A percentile compares a stretch with the other conserved stretches of the same genome.
phyloP scores from a whole-genome alignment of 352 stramenopile genomes.

The Pythium phragmiticola region DNA sequence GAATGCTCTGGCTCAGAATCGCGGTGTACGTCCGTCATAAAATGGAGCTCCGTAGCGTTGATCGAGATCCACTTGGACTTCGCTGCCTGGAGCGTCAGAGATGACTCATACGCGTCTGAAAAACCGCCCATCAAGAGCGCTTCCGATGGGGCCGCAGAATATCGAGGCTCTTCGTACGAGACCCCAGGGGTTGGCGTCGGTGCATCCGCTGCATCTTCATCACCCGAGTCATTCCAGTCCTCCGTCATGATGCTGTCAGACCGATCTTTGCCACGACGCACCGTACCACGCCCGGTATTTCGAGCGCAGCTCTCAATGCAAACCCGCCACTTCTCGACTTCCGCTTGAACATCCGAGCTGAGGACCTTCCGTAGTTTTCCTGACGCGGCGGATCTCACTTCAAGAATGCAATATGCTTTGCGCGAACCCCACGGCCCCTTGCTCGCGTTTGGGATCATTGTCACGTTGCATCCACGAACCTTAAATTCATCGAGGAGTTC shows the following conservation, averaged over 20 bases:
- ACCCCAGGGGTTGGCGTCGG: not conserved
- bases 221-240: conserved; percentile 26
- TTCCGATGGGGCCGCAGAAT: conserved; percentile 31
- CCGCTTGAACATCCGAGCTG: conserved; percentile 49
- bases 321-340: conserved; percentile 72
- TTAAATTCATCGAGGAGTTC: conserved; percentile 71
- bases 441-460: conserved; percentile 48
- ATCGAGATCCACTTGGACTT: conserved; percentile 77
- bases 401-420: conserved; percentile 42
- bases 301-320: conserved; percentile 61
- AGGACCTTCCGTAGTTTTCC: conserved; percentile 62
- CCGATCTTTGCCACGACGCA: conserved; percentile 11
- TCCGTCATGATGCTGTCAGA: conserved; percentile 18
- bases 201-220: conserved; percentile 30
- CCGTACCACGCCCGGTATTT: conserved; percentile 34
- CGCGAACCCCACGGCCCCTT: conserved; percentile 50
- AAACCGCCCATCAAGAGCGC: conserved; percentile 68
- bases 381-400: conserved; percentile 47
- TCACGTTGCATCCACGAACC: conserved; percentile 63
- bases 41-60: conserved; percentile 54
- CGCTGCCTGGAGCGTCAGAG: conserved; percentile 42
- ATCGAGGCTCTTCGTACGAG: conserved; percentile 23
- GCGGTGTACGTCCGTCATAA: conserved; percentile 65
- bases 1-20: conserved; percentile 60
- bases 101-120: conserved; percentile 62